Base-by-base conservation (phyloP, 257 asterid species). In the Salvia hispanica region DNA sequence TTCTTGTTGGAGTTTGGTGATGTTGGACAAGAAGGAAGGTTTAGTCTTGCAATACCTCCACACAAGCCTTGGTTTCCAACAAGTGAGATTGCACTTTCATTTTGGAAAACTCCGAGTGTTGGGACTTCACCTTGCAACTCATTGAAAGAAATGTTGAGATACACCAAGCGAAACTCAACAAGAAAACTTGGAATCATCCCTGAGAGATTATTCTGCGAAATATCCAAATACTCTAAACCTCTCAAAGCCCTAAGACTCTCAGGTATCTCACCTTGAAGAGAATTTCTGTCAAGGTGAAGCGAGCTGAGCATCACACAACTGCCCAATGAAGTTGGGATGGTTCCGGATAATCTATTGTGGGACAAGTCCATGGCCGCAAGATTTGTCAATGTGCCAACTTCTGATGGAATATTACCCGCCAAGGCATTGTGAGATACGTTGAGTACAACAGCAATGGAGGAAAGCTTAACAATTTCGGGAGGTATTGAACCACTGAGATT, bases 231-330 rank as follows among this genome's bases (percentile, higher is more conserved):
- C 11, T 42, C 50, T 3, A 78, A 18, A 3, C 83, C 74, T 58
- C 11, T 67, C 70, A 79, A 62, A 34, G 70, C 44, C 43, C 73
- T 67, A 25, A 79, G 18, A 2, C 64, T 39, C 0, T 10, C 4
- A 33, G 83, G 80, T 28, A 79, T 62, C 45, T 71, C 12, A 13
- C 83, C 83, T 25, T 57, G 46, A 4, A 79, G 54, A 18, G n/a
- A 12, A 42, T 79, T 79, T 1, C 33, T 45, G 16, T 37, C 25
- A 0, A 79, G 47, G 42, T 34, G 3, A 18, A 79, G 77, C 0
- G 0, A 7, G 21, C 16, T 25, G 60, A 78, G 61, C 36, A 64
- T 62, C 3, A 8, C 44, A 40, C 79, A 71, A 1, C 50, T 48
- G 2, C 65, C 46, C 31, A 78, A 31, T 9, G 62, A 46, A 40